phyloP scores from a whole-genome alignment of 139 green algal genomes.

The Chlorella sp. region DNA sequence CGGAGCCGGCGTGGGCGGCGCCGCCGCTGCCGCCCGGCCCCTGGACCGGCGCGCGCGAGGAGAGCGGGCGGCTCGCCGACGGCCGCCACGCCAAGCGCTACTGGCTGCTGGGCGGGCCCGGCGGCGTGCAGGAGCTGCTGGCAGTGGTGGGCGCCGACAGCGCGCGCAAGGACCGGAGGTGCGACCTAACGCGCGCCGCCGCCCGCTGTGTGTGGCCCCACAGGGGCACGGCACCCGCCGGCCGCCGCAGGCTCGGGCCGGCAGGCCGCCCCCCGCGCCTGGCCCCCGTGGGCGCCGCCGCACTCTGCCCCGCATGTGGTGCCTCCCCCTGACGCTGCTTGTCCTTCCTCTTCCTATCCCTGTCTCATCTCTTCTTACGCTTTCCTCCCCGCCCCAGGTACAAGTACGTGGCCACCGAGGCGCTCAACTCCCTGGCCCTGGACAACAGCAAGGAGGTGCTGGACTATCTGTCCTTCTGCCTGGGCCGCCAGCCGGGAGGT shows the following conservation, averaged over 20 bases:
- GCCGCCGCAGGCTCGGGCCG: too few relatives aligned
- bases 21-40: not conserved
- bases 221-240: too few relatives aligned
- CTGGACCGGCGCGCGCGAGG: slow-evolving; percentile 37
- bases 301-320: too few relatives aligned
- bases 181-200: not conserved
- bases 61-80: slow-evolving; percentile 40
- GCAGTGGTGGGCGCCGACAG: slow-evolving; percentile 51
- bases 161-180: slow-evolving; percentile 44
- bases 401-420: slow-evolving; percentile 40
- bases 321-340: too few relatives aligned
- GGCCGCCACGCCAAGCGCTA: slow-evolving; percentile 60
- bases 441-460: slow-evolving; percentile 50
- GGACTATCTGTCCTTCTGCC: slow-evolving; percentile 25
- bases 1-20: slow-evolving; percentile 32
- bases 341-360: too few relatives aligned
- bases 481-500: slow-evolving; percentile 1
- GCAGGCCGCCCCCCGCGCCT: too few relatives aligned
- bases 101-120: slow-evolving; percentile 36
- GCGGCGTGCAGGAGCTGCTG: slow-evolving; percentile 25
- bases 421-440: slow-evolving; percentile 50
- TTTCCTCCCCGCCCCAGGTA: slow-evolving; percentile 33
- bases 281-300: too few relatives aligned
- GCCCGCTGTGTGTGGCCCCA: too few relatives aligned
- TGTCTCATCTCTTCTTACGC: too few relatives aligned